phyloP scores from a whole-genome alignment of 208 protist genomes.

The Tritrichomonas foetus region DNA sequence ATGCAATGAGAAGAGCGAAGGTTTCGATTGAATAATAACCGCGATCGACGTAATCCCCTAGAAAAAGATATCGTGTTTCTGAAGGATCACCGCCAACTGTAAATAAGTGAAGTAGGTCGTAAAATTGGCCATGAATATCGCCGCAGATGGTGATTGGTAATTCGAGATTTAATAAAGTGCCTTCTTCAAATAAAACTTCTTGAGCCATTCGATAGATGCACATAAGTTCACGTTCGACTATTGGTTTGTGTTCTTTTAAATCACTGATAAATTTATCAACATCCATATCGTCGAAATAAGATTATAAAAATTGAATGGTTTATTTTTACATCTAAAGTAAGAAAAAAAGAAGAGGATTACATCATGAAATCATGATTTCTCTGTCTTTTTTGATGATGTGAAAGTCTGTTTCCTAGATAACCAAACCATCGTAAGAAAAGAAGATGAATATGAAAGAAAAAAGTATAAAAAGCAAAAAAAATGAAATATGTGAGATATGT shows the following conservation, averaged over 20 bases:
- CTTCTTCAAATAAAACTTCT: background rate
- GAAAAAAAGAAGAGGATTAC: too few relatives aligned
- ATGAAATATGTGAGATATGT: too few relatives aligned
- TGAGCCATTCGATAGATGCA: background rate
- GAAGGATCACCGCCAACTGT: conserved; percentile 45
- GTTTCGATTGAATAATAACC: conserved; percentile 49
- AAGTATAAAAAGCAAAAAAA: too few relatives aligned
- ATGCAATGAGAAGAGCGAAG: conserved; percentile 42
- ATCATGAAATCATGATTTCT: too few relatives aligned
- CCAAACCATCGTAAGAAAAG: too few relatives aligned
- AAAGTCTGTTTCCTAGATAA: too few relatives aligned
- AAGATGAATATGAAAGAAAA: too few relatives aligned
- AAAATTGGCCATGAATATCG: conserved; percentile 55
- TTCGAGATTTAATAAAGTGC: background rate
- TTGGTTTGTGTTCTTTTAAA: background rate
- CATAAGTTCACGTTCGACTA: background rate
- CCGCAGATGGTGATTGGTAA: conserved; percentile 42
- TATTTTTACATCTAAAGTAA: too few relatives aligned
- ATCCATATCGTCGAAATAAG: background rate
- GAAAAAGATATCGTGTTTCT: conserved; percentile 49
- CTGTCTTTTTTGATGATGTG: too few relatives aligned
- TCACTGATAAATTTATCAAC: background rate
- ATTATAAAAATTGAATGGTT: too few relatives aligned
- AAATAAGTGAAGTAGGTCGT: conserved; percentile 51
- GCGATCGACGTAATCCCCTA: conserved; percentile 56